These are phyloP conservation scores for Neofusicoccum parvum DNA, from an alignment of 2,329 filamentous ascomycete genomes.

Conservation along the genomic window DNA sequence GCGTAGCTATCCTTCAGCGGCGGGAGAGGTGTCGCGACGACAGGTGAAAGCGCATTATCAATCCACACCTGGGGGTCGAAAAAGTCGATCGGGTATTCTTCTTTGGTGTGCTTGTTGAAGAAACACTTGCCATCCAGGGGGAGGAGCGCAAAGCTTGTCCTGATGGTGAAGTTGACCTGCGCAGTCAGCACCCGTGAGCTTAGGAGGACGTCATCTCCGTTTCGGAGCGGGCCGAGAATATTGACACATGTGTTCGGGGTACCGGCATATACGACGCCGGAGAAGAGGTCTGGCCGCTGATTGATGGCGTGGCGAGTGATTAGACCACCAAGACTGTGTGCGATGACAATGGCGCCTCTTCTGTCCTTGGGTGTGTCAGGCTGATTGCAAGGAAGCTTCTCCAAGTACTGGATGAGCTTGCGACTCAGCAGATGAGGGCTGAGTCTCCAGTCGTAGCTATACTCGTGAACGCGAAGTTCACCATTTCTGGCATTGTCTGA, in stretches of 20 bases:
- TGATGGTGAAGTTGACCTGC: slow-evolving; percentile 88
- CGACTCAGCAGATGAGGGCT: slow-evolving; percentile 76
- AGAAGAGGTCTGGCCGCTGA: slow-evolving; percentile 78
- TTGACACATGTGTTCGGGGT: slow-evolving; percentile 86
- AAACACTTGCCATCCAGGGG: slow-evolving; percentile 89
- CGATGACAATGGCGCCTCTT: slow-evolving; percentile 76
- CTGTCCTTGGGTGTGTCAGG: slow-evolving; percentile 54
- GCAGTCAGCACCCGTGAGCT: slow-evolving; percentile 89
- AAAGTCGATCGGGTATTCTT: slow-evolving; percentile 82
- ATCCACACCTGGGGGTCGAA: slow-evolving; percentile 80
- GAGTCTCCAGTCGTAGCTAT: slow-evolving; percentile 92
- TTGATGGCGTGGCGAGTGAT: slow-evolving; percentile 72
- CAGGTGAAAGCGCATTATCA: slow-evolving; percentile 76
- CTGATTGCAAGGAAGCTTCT: slow-evolving; percentile 73
- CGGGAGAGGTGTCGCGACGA: slow-evolving; percentile 68
- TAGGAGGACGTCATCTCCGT: slow-evolving; percentile 88
- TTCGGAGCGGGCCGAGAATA: slow-evolving; percentile 83
- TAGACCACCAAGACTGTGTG: slow-evolving; percentile 84
- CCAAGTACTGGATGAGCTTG: slow-evolving; percentile 72
- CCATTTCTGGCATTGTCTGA: slow-evolving; percentile 73
- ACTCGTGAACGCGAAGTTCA: slow-evolving; percentile 79
- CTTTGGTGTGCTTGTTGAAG: slow-evolving; percentile 76
- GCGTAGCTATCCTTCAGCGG: slow-evolving; percentile 46
- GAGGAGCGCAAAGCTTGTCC: slow-evolving; percentile 81
- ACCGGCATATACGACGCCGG: slow-evolving; percentile 83